Base-by-base conservation (phyloP, 2,329 filamentous ascomycete genomes). In the Byssothecium circinans region DNA sequence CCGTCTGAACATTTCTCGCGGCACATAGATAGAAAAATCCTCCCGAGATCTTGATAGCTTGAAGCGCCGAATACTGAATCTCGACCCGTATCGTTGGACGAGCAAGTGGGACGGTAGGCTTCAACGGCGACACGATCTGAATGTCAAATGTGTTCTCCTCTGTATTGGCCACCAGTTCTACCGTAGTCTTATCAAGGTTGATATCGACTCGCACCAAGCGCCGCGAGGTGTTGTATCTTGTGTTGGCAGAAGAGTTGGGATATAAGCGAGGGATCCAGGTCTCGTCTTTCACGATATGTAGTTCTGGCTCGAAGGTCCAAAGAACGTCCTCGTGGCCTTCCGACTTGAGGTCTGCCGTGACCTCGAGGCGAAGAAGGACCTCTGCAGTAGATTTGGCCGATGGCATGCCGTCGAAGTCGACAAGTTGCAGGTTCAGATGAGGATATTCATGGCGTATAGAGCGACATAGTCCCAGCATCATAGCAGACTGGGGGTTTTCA, bases 171-270 rank as follows among this genome's bases (percentile, higher is more conserved):
- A 39, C 43, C 25, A 50, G 22, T 34, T 17, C 39, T 14, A 50
- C 19, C 5, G 32, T 39, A 27, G 43, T 39, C 27, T 46, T 33
- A 12, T 34, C 27, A 7, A 35, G 43, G 40, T 50, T 43, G 33
- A 50, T 43, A 8, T 50, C 33, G 8, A 43, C 17, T n/a, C 17
- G 32, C n/a, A 50, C 27, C 3, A 35, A 29, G 7, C 59, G 58
- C 20, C 43, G 42, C 14, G 50, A 47, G 12, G 57, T 56, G 40
- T 64, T 64, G 25, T 56, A 55, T 15, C 61, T 50, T 23, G 56
- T 37, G 37, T 64, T 64, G 2, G 27, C 32, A 3, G 39, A 18
- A 23, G 4, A 12, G 32, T 46, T 27, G 8, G 33, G 38, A 40
- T 46, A 46, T 20, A 50, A 33, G 27, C 47, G 43, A 42, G 47